phyloP scores from a whole-genome alignment of 768 basidiomycete genomes.

The Pulveroboletus sp. region DNA sequence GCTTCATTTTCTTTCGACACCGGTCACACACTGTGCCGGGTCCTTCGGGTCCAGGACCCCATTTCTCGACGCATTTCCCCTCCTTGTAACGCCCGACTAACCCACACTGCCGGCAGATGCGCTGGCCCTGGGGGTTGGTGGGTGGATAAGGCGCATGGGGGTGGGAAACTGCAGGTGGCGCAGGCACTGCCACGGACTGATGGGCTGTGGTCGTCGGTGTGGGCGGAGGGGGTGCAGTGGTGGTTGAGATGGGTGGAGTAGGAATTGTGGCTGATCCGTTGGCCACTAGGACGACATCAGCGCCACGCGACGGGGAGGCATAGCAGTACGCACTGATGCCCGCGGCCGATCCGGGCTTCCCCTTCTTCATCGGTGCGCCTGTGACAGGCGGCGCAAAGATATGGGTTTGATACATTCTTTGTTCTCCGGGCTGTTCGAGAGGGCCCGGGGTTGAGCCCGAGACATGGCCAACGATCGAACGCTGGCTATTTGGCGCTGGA shows the following conservation, averaged over 20 bases:
- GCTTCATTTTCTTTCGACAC: constrained; percentile 86
- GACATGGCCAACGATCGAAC: constrained; percentile 21
- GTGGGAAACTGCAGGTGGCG: neutral
- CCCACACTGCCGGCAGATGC: constrained; percentile 75
- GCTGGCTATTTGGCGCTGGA: constrained; percentile 10
- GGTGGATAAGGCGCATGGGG: constrained; percentile 24
- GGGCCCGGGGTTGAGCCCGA: constrained; percentile 22
- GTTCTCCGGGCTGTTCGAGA: constrained; percentile 32
- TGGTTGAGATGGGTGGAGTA: constrained; percentile 12
- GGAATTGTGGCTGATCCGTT: constrained; percentile 21
- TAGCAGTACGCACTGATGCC: constrained; percentile 20
- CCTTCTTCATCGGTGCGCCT: constrained; percentile 67
- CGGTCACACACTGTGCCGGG: constrained; percentile 83
- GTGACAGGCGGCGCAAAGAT: constrained; percentile 71
- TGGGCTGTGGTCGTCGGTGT: constrained; percentile 12
- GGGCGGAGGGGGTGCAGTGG: constrained; percentile 8
- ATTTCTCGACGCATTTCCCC: constrained; percentile 82
- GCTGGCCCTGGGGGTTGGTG: constrained; percentile 57
- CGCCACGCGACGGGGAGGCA: constrained; percentile 6
- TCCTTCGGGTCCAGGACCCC: constrained; percentile 80
- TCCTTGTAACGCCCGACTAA: constrained; percentile 75
- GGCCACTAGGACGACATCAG: constrained; percentile 10
- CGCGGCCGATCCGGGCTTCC: constrained; percentile 36
- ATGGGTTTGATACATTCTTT: constrained; percentile 55
- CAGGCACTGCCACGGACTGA: constrained; percentile 4